Evolutionary conservation across 2,329 filamentous ascomycete genomes (phyloP), one percentile per base, ranked within the genome.

Genomic region (Aspergillus pseudoglaucus): DNA sequence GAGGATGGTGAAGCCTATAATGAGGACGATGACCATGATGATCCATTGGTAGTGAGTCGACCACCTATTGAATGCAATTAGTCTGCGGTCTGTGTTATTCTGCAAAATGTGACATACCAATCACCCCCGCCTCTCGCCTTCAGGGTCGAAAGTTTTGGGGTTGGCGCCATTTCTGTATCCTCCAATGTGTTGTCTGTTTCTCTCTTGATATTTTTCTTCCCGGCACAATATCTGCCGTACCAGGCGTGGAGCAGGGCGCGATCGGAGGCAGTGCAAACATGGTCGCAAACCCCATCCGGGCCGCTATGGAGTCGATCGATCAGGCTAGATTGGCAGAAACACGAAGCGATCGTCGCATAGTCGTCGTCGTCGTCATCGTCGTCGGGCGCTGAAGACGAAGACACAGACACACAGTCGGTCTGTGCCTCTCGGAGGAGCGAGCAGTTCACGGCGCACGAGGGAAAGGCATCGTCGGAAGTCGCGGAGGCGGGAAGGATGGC

Each of bases 11-110:
- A 94, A 86, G 46, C 75, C 84, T 50, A 91, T 73, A 39, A 84
- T 77, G 23, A 94, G 76, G 52, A 91, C 73, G 54, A 89, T 83
- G 46, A 93, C 75, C 77, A 93, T 88, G 53, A 91, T 76, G 41
- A 94, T 80, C 88, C 88, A 95, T 72, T 83, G 78, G 74, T 81
- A 88, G 66, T 91, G 87, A 23, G 73, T 76, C 6, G 78, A 51
- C 58, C 55, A 58, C 54, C 59, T 66, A 50, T n/a, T n/a, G n/a
- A n/a, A n/a, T n/a, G n/a, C n/a, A n/a, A 37, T 25, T 44, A 17
- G 25, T 41, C 14, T 45, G 35, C 14, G 27, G 25, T 30, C 25
- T 5, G 25, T 30, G 10, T 4, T 12, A 12, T 12, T 4, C 9
- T 12, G n/a, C 2, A 42, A 15, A 27, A 14, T 35, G 22, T 6